Evolutionary conservation across 257 asterid genomes (phyloP).

Genomic region (Handroanthus guayacan): DNA sequence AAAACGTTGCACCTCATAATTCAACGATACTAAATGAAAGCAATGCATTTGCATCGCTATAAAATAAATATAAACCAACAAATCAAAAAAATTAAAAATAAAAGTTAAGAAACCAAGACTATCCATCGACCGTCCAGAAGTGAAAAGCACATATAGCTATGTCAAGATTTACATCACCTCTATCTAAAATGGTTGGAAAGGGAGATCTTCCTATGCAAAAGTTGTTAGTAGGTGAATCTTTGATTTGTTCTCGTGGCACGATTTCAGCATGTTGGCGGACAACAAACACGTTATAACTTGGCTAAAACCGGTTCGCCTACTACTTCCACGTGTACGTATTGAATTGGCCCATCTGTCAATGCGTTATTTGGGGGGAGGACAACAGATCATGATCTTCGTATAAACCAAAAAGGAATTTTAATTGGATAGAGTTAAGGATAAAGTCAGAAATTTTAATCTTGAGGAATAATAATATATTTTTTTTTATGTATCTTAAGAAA

Average conservation of each 20-base stretch:
- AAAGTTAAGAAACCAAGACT: neutral
- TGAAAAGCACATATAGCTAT: neutral
- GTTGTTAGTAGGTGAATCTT: slow-evolving; percentile 2
- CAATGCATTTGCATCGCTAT: too few species aligned
- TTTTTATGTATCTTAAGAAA: too few species aligned
- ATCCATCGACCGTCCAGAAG: neutral
- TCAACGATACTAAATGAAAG: too few species aligned
- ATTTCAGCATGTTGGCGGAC: slow-evolving; percentile 22
- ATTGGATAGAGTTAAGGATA: neutral
- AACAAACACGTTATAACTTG: neutral
- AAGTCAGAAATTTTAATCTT: neutral
- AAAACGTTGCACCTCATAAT: too few species aligned
- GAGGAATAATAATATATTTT: too few species aligned
- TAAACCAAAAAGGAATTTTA: neutral
- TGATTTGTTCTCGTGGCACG: slow-evolving; percentile 27
- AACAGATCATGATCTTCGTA: too few species aligned
- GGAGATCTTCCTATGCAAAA: neutral
- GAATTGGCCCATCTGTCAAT: neutral
- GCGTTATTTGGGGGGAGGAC: neutral
- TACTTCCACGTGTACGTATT: slow-evolving; percentile 34
- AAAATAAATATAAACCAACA: too few species aligned
- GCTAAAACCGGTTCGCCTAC: slow-evolving; percentile 39
- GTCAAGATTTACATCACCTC: neutral
- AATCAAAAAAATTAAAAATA: neutral
- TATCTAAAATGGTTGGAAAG: too few species aligned